These are phyloP conservation scores for Phytopythium delawarense DNA, from an alignment of 352 stramenopile species.

Conservation along the genomic window DNA sequence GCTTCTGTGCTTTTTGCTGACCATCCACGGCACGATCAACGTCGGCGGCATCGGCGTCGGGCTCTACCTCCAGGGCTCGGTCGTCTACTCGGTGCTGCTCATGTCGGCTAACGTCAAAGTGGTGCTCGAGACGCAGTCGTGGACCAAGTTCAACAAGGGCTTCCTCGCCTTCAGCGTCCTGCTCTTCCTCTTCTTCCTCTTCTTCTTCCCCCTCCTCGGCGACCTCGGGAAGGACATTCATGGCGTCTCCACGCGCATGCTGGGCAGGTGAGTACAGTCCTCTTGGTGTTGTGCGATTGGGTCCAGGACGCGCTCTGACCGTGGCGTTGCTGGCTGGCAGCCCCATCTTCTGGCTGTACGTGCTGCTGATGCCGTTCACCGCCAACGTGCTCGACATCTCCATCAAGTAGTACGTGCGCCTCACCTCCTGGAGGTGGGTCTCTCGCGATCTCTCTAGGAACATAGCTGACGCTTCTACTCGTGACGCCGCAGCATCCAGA, in stretches of 20 bases:
- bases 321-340: conserved; percentile 14
- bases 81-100: conserved; percentile 68
- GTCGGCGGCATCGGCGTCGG: conserved; percentile 28
- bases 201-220: conserved; percentile 52
- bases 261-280: conserved; percentile 28
- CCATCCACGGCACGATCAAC: conserved; percentile 34
- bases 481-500: conserved; percentile 28
- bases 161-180: conserved; percentile 52
- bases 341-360: conserved; percentile 63
- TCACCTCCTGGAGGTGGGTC: neutral
- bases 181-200: conserved; percentile 62
- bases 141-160: conserved; percentile 63
- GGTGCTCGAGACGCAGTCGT: conserved; percentile 68
- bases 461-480: neutral
- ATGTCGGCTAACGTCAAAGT: conserved; percentile 80
- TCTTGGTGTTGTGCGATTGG: neutral
- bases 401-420: conserved; percentile 52
- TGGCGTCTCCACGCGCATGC: conserved; percentile 50
- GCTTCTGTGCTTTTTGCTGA: conserved; percentile 59
- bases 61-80: conserved; percentile 59
- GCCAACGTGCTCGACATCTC: conserved; percentile 57
- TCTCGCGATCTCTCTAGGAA: neutral
- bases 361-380: conserved; percentile 59
- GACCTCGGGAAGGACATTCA: conserved; percentile 45
- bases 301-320: neutral